Base-by-base conservation (phyloP, 2,329 filamentous ascomycete species). In the Coniosporium tulheliwenetii region DNA sequence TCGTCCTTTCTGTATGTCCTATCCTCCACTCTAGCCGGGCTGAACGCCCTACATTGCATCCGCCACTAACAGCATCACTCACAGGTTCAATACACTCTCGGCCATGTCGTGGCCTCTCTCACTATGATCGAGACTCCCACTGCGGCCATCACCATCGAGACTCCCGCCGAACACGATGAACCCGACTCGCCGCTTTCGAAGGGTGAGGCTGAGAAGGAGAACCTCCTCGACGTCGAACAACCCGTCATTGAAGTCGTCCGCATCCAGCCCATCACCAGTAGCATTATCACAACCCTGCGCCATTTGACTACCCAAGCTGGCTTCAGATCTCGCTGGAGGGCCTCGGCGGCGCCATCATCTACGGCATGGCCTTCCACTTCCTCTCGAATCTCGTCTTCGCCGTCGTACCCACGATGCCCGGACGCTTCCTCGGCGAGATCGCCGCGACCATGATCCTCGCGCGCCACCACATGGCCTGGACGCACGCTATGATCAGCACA, bases 401-500 rank as follows among this genome's bases (percentile, higher is more conserved):
- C 33, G 53, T 73, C 14, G 60, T 69, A 43, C 58, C 65, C 42
- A 53, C 65, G 39, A 48, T 78, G 41, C 40, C 53, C 35, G 53
- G 62, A 47, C 47, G 62, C 51, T 55, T 63, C 19, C 33, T 82
- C 41, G 65, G 66, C 41, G 68, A 68, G 40, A 67, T 79, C 39
- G 43, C 81, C 35, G 67, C 75, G 19, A 68, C 73, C 39, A 58
- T 89, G 15, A 58, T 72, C 14, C 65, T 83, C 30, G 73, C 80
- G 32, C 81, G 81, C 52, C 59, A 89, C 44, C 73, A 76, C 56
- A 73, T 87, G 49, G 72, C 76, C 40, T 94, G 86, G 85, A 83
- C 86, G 3, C 85, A 94, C 56, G 79, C 83, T 52, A 75, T 93
- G 56, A 86, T 95, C 54, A 79, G 84, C 2, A 68, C 75, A 40